Percentiles rank a stretch among this genome's conserved stretches.
These are phyloP conservation scores for Chaetomium tenue DNA, from an alignment of 495 filamentous ascomycete species.

Conservation along the genomic window DNA sequence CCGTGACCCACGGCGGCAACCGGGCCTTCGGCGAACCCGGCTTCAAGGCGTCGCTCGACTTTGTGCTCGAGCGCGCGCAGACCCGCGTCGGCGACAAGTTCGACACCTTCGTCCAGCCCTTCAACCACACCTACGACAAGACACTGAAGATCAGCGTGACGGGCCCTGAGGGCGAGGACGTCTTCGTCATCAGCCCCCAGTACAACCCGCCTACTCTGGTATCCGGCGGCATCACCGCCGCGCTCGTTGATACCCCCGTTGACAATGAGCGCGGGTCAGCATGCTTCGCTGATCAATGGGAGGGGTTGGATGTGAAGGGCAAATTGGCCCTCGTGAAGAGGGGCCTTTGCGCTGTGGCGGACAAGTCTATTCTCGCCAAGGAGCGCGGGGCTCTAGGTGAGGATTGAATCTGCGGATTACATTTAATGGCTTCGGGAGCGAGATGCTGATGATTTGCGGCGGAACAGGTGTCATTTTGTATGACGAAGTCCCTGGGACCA, in stretches of 20 bases:
- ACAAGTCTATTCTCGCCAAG: constrained; percentile 58
- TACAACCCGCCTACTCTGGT: constrained; percentile 32
- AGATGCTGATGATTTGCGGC: neutral
- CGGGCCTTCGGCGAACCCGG: constrained; percentile 60
- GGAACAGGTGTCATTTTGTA: constrained; percentile 48
- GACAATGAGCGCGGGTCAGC: constrained; percentile 40
- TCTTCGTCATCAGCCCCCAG: constrained; percentile 35
- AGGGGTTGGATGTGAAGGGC: constrained; percentile 46
- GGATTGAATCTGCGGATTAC: constrained; percentile 41
- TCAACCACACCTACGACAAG: constrained; percentile 41
- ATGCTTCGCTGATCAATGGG: constrained; percentile 38
- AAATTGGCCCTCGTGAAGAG: constrained; percentile 63
- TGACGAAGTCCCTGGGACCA: constrained; percentile 56
- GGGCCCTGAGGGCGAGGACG: constrained; percentile 30
- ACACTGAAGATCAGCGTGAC: constrained; percentile 31
- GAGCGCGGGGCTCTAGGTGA: constrained; percentile 56
- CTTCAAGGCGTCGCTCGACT: constrained; percentile 64
- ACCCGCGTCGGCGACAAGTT: constrained; percentile 34
- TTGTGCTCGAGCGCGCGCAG: constrained; percentile 48
- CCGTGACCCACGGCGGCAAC: constrained; percentile 41
- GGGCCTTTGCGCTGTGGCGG: constrained; percentile 58
- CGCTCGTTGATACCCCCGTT: constrained; percentile 31
- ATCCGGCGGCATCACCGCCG: constrained; percentile 25
- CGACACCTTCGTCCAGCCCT: constrained; percentile 55
- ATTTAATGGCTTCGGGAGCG: neutral